phyloP scores from a whole-genome alignment of 1,139 yeast species.

The Lodderomyces pseudojiufengensis region DNA sequence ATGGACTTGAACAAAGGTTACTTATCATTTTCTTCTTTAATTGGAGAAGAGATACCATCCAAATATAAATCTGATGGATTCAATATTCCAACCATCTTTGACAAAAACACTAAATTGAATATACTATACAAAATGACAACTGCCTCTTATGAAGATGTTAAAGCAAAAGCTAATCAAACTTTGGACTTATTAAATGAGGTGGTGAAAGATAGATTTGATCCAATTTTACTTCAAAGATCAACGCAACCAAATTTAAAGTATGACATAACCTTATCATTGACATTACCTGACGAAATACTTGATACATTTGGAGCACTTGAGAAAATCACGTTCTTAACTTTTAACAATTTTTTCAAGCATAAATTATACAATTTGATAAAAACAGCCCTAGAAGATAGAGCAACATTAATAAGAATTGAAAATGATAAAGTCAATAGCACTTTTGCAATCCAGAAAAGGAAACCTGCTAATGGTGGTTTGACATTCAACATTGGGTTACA shows the following conservation, averaged over 20 bases:
- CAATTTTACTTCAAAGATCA: constrained; percentile 71
- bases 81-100: constrained; percentile 71
- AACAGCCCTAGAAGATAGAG: constrained; percentile 69
- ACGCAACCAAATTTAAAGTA: constrained; percentile 55
- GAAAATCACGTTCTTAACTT: constrained; percentile 67
- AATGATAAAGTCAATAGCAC: constrained; percentile 24
- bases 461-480: constrained; percentile 37
- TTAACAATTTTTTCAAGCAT: constrained; percentile 61
- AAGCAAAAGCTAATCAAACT: constrained; percentile 66
- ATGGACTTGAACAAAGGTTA: constrained; percentile 67
- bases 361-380: constrained; percentile 57
- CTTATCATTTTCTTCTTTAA: constrained; percentile 59
- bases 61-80: constrained; percentile 60
- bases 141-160: constrained; percentile 60
- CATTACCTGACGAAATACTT: constrained; percentile 34
- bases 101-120: constrained; percentile 70
- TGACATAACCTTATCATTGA: constrained; percentile 58
- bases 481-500: constrained; percentile 58
- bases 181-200: constrained; percentile 69
- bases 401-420: constrained; percentile 40
- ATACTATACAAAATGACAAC: constrained; percentile 78
- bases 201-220: constrained; percentile 78
- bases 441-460: constrained; percentile 56
- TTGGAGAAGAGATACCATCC: constrained; percentile 45
- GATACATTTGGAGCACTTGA: constrained; percentile 66